phyloP scores from a whole-genome alignment of 73 alveolate species.

The Tetrahymena elliotti region DNA sequence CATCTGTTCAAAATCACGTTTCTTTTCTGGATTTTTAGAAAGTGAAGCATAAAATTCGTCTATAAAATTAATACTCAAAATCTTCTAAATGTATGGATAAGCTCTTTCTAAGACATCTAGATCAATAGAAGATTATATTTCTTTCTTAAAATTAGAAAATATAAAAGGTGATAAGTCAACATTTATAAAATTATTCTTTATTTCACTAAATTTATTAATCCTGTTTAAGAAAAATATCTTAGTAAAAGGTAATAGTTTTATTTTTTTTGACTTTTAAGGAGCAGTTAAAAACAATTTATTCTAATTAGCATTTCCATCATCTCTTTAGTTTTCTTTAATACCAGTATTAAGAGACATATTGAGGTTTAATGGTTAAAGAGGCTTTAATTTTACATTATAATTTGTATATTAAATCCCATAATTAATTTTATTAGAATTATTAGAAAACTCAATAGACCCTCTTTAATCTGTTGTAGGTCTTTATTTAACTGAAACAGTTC shows the following conservation, averaged over 20 bases:
- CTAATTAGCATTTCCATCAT: neutral
- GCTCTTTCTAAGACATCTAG: neutral
- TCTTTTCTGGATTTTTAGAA: neutral
- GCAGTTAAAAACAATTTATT: neutral
- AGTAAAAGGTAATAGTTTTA: neutral
- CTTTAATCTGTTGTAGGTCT: neutral
- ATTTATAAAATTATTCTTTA: neutral
- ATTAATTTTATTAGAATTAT: neutral
- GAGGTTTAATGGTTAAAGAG: neutral
- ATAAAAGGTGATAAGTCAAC: neutral
- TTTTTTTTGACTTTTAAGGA: neutral
- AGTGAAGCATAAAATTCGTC: neutral
- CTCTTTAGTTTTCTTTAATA: neutral
- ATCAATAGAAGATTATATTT: neutral
- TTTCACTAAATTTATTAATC: neutral
- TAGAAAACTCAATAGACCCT: neutral
- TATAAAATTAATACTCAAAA: neutral
- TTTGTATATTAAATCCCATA: neutral
- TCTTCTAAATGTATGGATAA: neutral
- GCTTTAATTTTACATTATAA: neutral
- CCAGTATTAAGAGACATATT: neutral
- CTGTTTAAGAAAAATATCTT: neutral
- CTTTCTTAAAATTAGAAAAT: neutral
- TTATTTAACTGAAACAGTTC: neutral
- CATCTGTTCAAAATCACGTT: neutral